phyloP scores from a whole-genome alignment of 2,329 filamentous ascomycete species.

The Pseudocercospora macadamiae region DNA sequence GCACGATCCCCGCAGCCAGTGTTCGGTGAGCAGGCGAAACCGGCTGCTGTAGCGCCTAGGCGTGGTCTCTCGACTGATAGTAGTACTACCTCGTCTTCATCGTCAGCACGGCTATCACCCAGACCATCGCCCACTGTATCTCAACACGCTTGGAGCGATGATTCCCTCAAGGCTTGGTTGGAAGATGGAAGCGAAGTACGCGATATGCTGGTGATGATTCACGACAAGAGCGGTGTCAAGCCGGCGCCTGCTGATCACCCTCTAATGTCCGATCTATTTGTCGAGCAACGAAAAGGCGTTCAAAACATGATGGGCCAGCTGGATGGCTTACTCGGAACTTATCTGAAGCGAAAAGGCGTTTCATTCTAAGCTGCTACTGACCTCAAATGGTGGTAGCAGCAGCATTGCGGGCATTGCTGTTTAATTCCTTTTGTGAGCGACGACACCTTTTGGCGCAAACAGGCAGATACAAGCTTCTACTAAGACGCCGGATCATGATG shows the following conservation, averaged over 20 bases:
- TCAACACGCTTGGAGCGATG: constrained; percentile 79
- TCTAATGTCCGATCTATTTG: constrained; percentile 76
- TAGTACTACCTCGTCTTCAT: constrained; percentile 23
- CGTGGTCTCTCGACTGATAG: constrained; percentile 28
- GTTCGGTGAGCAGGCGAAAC: constrained; percentile 5
- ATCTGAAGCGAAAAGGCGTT: constrained; percentile 33
- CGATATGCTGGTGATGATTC: constrained; percentile 87
- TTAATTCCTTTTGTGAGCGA: not conserved
- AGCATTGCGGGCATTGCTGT: constrained; percentile 5
- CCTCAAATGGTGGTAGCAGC: not conserved
- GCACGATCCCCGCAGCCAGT: constrained; percentile 32
- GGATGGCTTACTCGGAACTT: constrained; percentile 55
- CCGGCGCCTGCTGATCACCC: constrained; percentile 85
- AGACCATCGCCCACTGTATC: constrained; percentile 44
- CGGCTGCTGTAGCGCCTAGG: constrained; percentile 12
- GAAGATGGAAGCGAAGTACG: constrained; percentile 76
- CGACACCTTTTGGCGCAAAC: not conserved
- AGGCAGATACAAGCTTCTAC: not conserved
- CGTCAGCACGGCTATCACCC: constrained; percentile 32
- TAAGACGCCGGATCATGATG: not conserved
- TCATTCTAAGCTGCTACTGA: constrained; percentile 17
- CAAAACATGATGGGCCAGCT: constrained; percentile 88
- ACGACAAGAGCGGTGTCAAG: constrained; percentile 83
- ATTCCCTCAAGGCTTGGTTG: constrained; percentile 82
- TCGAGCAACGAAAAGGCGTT: constrained; percentile 82